Base-by-base conservation (phyloP, 2,329 filamentous ascomycete species). In the Tolypocladium pustulatum region DNA sequence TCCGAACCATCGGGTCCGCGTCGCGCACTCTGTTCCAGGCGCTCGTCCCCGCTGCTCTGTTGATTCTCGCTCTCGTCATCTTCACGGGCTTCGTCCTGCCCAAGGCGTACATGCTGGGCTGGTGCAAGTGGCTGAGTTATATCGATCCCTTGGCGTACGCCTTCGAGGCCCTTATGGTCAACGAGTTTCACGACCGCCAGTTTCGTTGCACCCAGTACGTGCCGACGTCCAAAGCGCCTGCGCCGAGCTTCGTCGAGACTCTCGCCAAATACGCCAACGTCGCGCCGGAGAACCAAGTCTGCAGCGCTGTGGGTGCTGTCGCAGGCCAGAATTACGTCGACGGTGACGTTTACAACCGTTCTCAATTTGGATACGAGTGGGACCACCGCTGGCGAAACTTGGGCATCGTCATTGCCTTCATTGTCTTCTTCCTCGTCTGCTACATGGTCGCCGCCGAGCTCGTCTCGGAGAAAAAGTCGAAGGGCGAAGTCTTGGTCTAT, bases 111-210 rank as follows among this genome's bases (percentile, higher is more conserved):
- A 94, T 91, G 88, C 80, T 88, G 8, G 82, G 77, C 1, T 96
- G 90, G 90, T 88, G 88, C 65, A 81, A 85, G 61, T 96, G 91
- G 91, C 83, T 95, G 61, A 88, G 88, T 69, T 93, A 90, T 69
- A 76, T 94, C 43, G 86, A 95, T 61, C 89, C 90, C 2, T 80
- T 95, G 13, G 84, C 83, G 1, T 95, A 95, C 63, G 84, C 85
- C 0, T 96, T 95, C 67, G 90, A 95, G 70, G 78, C 85, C 0
- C 78, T 95, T 32, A 87, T 93, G 81, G 81, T 89, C 62, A 95
- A 95, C 72, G 91, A 96, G 71, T 96, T 96, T 68, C 73, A 85
- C 64, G 74, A 77, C 60, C 82, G 86, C 20, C 62, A 83, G 0
- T 94, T 87, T 68, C 54, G 57, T 0, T 85, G 82, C 67, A 72